Evolutionary conservation across 371 early-diverging fungal species (phyloP).

Genomic region (Apophysomyces variabilis): DNA sequence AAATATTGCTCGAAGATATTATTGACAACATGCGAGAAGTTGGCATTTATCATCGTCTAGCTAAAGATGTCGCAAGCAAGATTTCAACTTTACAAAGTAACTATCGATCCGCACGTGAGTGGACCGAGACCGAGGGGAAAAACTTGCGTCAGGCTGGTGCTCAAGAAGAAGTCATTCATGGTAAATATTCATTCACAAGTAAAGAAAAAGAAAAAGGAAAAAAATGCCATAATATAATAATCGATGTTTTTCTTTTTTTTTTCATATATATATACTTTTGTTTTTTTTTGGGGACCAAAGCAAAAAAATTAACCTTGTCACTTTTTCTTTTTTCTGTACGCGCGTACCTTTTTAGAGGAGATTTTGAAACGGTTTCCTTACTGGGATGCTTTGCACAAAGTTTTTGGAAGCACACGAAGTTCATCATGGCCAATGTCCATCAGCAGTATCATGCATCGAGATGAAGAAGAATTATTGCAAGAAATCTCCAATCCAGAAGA

Average conservation of each 20-base stretch:
- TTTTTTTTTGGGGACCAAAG: no score
- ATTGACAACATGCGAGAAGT: slow-evolving; percentile 49
- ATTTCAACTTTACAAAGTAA: slow-evolving; percentile 54
- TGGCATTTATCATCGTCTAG: slow-evolving; percentile 50
- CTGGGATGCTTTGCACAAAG: slow-evolving; percentile 49
- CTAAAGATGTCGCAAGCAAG: slow-evolving; percentile 52
- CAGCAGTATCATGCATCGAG: slow-evolving; percentile 44
- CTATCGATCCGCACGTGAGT: slow-evolving; percentile 50
- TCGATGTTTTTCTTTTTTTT: no score
- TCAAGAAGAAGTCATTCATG: slow-evolving; percentile 44
- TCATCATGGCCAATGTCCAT: slow-evolving; percentile 49
- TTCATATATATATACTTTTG: background rate
- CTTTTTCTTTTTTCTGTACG: slow-evolving; percentile 13
- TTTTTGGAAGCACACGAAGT: slow-evolving; percentile 30
- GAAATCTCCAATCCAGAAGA: slow-evolving; percentile 14
- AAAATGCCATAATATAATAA: background rate
- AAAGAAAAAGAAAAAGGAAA: slow-evolving; percentile 14
- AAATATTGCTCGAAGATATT: slow-evolving; percentile 45
- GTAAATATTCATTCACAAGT: slow-evolving; percentile 20
- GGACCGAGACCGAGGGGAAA: slow-evolving; percentile 48
- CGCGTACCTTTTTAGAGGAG: slow-evolving; percentile 36
- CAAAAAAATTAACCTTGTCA: background rate
- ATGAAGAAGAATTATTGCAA: slow-evolving; percentile 26
- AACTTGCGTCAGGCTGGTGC: slow-evolving; percentile 41
- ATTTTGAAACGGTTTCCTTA: slow-evolving; percentile 52